These are phyloP conservation scores for Jamesozyma lodderae DNA, from an alignment of 805 yeast species.

Conservation along the genomic window DNA sequence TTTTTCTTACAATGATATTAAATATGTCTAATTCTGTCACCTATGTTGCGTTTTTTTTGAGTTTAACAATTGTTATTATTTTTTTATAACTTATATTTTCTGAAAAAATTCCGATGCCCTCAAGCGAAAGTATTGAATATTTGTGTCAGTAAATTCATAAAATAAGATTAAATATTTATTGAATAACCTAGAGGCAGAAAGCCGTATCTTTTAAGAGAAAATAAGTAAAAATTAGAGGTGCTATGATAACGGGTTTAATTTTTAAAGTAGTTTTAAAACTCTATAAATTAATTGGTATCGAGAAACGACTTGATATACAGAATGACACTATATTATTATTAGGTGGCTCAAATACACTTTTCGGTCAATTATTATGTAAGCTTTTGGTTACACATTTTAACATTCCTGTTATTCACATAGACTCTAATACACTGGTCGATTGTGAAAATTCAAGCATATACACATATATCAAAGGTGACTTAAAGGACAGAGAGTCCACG, in stretches of 20 bases:
- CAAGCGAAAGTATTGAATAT: no score
- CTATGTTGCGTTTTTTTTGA: no score
- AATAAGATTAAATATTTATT: no score
- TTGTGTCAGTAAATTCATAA: no score
- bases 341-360: constrained; percentile 17
- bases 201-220: no score
- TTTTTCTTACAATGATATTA: no score
- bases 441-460: neutral
- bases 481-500: constrained; percentile 1
- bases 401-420: constrained; percentile 13
- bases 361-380: constrained; percentile 12
- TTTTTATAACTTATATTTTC: no score
- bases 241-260: neutral
- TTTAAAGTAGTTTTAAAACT: neutral
- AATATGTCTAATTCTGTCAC: no score
- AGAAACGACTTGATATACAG: constrained; percentile 6
- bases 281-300: neutral
- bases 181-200: no score
- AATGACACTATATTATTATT: constrained; percentile 12
- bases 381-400: constrained; percentile 5
- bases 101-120: no score
- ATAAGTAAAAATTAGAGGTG: neutral
- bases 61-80: no score
- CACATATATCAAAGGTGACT: constrained; percentile 6
- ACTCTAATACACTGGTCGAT: neutral